Base-by-base conservation (phyloP, 805 yeast genomes). In the Myxozyma lipomycoides region DNA sequence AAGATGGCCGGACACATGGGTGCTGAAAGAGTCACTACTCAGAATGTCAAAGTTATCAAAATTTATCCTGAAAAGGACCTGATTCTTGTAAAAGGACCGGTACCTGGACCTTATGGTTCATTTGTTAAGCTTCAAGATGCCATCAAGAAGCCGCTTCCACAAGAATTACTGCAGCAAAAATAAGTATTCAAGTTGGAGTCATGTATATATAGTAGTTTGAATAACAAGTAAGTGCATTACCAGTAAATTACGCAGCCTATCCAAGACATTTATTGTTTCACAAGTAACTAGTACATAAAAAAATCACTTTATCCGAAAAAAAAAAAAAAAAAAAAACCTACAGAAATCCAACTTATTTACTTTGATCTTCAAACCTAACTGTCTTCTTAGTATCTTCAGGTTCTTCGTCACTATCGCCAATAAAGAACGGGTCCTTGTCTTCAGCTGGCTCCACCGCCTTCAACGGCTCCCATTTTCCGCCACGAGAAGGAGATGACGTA, bases 1-100 rank as follows among this genome's bases (percentile, higher is more conserved):
- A 91, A 89, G 71, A 91, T 93, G 98, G 95, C 98, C 34, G 98
- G 98, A 59, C 86, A 86, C 69, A 84, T 90, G 93, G 98, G 98
- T 60, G 83, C 79, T 55, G 75, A 78, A 48, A 75, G 73, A 61
- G 78, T 79, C 55, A 91, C 98, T 2, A 78, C 81, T 23, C 85
- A 82, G 67, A 90, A 88, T 67, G 75, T 82, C 23, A 76, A 82
- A 65, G 83, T 93, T 21, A 73, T 93, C 64, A 85, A 84, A 65
- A 83, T 83, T 9, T 90, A 86, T 66, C 88, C 83, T 41, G 89
- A 78, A 46, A 80, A 82, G 49, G 96, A 95, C 9, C 82, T 87
- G 49, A 73, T 93, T 45, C 73, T 90, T 45, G 83, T 90, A 40
- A 86, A 86, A 72, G 98, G 98, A 34, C 82, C 84, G 53, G 86